Percentiles rank a stretch among this genome's conserved stretches.
Evolutionary conservation across 345 rosid genomes (phyloP).

Genomic region (Linum lewisii): DNA sequence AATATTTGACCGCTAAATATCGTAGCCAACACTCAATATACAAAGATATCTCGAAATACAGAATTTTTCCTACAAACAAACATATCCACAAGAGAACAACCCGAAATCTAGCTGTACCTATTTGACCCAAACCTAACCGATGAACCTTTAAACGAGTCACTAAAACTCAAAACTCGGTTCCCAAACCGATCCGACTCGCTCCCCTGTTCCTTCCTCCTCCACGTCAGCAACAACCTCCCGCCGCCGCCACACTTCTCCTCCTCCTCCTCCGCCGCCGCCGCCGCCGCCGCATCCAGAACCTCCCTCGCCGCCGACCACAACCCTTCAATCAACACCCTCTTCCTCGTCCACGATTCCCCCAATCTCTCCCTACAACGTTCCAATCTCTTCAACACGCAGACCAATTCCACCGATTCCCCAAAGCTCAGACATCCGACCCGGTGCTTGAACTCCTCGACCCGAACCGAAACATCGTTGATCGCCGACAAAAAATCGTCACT

Average conservation of each 20-base stretch:
- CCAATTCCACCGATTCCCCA: constrained; percentile 59
- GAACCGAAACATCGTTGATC: constrained; percentile 35
- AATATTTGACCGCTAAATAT: too few relatives aligned
- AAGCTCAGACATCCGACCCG: constrained; percentile 42
- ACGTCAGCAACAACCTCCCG: constrained; percentile 12
- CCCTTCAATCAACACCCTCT: constrained; percentile 35
- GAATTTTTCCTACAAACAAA: too few relatives aligned
- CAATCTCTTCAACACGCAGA: constrained; percentile 41
- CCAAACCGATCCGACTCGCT: constrained; percentile 58
- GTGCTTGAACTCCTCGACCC: constrained; percentile 50
- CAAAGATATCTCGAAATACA: too few relatives aligned
- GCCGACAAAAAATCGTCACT: constrained; percentile 51
- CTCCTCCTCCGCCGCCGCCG: not conserved
- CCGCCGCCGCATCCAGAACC: constrained; percentile 26
- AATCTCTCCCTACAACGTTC: constrained; percentile 43
- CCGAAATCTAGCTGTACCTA: not conserved
- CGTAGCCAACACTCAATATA: too few relatives aligned
- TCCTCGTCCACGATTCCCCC: constrained; percentile 22
- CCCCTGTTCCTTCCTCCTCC: constrained; percentile 20
- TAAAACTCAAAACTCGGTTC: constrained; percentile 24
- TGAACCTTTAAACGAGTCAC: constrained; percentile 28
- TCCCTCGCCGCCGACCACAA: constrained; percentile 43
- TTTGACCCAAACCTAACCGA: constrained; percentile 36
- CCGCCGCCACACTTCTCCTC: constrained; percentile 12
- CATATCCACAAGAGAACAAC: too few relatives aligned